Evolutionary conservation across 2,329 filamentous ascomycete species (phyloP), one percentile per base, ranked within the genome.

Genomic region (Diaporthe sp.): DNA sequence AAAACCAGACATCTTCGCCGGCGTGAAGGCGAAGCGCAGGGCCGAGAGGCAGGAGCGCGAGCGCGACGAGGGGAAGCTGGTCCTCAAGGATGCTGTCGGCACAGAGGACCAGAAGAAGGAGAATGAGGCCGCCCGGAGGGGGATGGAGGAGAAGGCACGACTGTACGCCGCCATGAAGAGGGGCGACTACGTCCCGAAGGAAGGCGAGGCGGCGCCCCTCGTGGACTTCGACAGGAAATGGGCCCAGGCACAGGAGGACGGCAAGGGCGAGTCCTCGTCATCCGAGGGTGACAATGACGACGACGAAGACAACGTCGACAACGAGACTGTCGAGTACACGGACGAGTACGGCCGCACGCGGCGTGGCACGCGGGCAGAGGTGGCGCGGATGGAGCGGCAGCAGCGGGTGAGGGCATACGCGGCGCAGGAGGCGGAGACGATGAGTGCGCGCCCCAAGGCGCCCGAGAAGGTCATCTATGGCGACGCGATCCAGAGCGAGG

Each of bases 201-300:
- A 94, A 78, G 90, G 93, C 81, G 87, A 91, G 79, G 86, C 90
- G 57, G 91, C 92, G 79, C 89, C 90, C 34, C 90, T 98, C 37
- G 93, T 99, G 3, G 96, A 99, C 85, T 99, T 99, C 84, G 97
- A 98, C 84, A 90, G 93, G 76, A 99, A 98, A 86, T 98, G 97
- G 96, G 95, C 94, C 0, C 94, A 98, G 81, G 86, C 87, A 34
- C 87, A 92, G 73, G 93, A 82, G 77, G 80, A 83, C 34, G 82
- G 83, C n/a, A 78, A 81, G 1, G 80, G 81, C 4, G 78, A 80
- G 17, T 82, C 84, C 13, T 78, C 81, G 22, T 79, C 81, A 10
- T 82, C 68, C 67, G 87, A 91, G 53, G 92, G 95, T 79, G 91
- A 94, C n/a, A 79, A 80, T 72, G 85, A 87, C 75, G 80, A 85